A percentile compares a stretch with the other conserved stretches of the same genome.
These are phyloP conservation scores for Plectosphaerella plurivora DNA, from an alignment of 2,329 filamentous ascomycete species.

Conservation along the genomic window DNA sequence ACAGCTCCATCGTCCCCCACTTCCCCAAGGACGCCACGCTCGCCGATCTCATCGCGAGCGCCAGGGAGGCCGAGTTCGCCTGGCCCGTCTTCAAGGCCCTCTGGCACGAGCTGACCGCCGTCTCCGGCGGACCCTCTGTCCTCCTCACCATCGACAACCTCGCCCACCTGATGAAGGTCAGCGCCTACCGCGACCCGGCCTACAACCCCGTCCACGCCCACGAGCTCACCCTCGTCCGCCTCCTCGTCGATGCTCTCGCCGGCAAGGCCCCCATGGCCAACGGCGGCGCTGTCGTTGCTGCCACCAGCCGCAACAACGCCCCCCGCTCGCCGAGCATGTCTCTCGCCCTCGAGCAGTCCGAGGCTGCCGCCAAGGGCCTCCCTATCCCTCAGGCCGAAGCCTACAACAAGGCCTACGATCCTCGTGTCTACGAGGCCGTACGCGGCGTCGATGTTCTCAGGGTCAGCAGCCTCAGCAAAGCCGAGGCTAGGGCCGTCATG, in stretches of 20 bases:
- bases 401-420: conserved; percentile 53
- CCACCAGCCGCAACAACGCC: conserved; percentile 68
- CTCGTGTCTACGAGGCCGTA: conserved; percentile 49
- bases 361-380: conserved; percentile 31
- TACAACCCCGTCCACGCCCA: conserved; percentile 79
- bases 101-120: conserved; percentile 67
- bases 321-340: conserved; percentile 63
- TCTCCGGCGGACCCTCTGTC: conserved; percentile 51
- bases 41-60: conserved; percentile 63
- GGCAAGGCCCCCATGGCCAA: conserved; percentile 57
- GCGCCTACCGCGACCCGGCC: conserved; percentile 68
- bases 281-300: conserved; percentile 74
- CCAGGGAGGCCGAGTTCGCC: conserved; percentile 70
- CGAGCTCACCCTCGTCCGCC: conserved; percentile 70
- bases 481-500: conserved; percentile 74
- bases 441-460: conserved; percentile 47
- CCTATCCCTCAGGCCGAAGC: conserved; percentile 42
- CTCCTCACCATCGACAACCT: conserved; percentile 77
- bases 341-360: conserved; percentile 57
- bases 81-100: conserved; percentile 78
- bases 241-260: conserved; percentile 70
- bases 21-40: conserved; percentile 62
- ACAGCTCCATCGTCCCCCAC: conserved; percentile 46
- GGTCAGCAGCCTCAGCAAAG: conserved; percentile 65
- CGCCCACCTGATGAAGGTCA: conserved; percentile 73